A percentile compares a stretch with the other conserved stretches of the same genome.
Evolutionary conservation across 2,329 filamentous ascomycete species (phyloP).

Genomic region (Diaporthe citrichinensis): DNA sequence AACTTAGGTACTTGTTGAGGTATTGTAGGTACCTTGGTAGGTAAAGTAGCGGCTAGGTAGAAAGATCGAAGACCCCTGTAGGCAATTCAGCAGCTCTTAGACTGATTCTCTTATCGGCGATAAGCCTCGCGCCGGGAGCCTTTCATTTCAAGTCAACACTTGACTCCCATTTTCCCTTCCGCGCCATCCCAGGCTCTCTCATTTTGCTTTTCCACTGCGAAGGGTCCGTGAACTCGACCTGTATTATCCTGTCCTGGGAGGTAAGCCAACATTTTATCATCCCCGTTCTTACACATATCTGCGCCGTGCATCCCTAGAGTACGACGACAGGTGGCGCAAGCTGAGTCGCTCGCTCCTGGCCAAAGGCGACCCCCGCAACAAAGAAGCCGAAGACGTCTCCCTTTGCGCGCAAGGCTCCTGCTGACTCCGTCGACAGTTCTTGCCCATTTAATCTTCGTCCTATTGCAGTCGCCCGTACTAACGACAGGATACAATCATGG

Average conservation of each 20-base stretch:
- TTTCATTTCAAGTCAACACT: constrained; percentile 30
- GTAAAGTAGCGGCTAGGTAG: too few relatives aligned
- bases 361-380: constrained; percentile 19
- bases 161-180: background rate
- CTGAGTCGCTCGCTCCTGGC: constrained; percentile 17
- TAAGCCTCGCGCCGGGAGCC: constrained; percentile 31
- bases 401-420: constrained; percentile 2
- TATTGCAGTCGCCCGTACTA: constrained; percentile 5
- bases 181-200: constrained; percentile 3
- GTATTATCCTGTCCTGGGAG: constrained; percentile 17
- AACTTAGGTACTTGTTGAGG: background rate
- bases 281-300: background rate
- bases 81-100: background rate
- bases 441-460: background rate
- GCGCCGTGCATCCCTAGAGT: constrained; percentile 1
- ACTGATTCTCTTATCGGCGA: constrained; percentile 5
- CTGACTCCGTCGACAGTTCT: constrained; percentile 17
- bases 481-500: constrained; percentile 45
- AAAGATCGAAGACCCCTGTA: constrained; percentile 1
- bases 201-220: constrained; percentile 10
- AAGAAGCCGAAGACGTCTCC: background rate
- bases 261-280: background rate
- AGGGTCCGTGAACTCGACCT: constrained; percentile 25
- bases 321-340: constrained; percentile 21
- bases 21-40: background rate